Evolutionary conservation across 495 filamentous ascomycete species (phyloP), one percentile per base, ranked within the genome.

Genomic region (Geopyxis carbonaria): DNA sequence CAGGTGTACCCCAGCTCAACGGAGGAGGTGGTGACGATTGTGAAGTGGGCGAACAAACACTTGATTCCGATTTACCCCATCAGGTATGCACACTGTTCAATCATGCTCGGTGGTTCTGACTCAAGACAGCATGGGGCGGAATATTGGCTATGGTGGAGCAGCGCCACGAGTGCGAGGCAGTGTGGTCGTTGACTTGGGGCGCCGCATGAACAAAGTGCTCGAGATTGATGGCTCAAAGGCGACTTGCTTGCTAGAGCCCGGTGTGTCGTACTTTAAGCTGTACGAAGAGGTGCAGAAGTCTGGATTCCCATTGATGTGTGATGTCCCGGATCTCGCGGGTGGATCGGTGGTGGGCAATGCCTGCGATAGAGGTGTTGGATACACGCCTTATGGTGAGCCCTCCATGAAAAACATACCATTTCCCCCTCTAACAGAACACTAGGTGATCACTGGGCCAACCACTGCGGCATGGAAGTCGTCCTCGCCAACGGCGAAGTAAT

Each of bases 321-420:
- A 65, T 45, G 62, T 59, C 2, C 68, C 70, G 3, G 65, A 64
- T 36, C 50, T 75, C n/a, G 69, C 68, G 29, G 67, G 70, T 51
- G 70, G 69, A 3, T 69, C 65, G 11, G 64, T 72, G 1, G 32
- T 73, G 14, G 69, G 70, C 18, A 73, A 75, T 58, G 60, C 60
- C 3, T 35, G 63, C 20, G 62, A 64, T 41, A 45, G 61, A 5
- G 62, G 62, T 0, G 52, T 64, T 6, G 61, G 10, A 40, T n/a
- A n/a, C n/a, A n/a, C n/a, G n/a, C n/a, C n/a, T n/a, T n/a, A n/a
- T n/a, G 27, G 2, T 25, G 20, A 41, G 27, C 22, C 4, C 38
- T 31, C 19, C 22, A 29, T 34, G 27, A 41, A 21, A n/a, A 31
- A 6, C 22, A 24, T 14, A 19, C 23, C 9, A 30, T 25, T 18